Evolutionary conservation across 225 moss, liverwort and hornwort genomes (phyloP).

Genomic region (Pseudoscleropodium purum): DNA sequence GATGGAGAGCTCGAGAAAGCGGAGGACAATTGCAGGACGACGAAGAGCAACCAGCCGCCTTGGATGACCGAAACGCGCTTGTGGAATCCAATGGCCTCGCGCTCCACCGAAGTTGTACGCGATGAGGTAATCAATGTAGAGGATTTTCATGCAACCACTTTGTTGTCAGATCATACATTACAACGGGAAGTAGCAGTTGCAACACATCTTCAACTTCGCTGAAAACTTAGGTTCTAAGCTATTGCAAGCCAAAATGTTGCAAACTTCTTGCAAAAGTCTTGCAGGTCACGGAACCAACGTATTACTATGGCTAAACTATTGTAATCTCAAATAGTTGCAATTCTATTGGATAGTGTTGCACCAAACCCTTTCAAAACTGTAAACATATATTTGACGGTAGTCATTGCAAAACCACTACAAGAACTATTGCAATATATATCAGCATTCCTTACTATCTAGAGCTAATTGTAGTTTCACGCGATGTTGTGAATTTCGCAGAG

Average conservation of each 20-base stretch:
- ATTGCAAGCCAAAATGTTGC: neutral
- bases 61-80: slow-evolving; percentile 73
- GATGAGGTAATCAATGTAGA: neutral
- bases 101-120: neutral
- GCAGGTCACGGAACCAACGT: neutral
- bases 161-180: neutral
- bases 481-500: neutral
- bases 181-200: too few relatives aligned
- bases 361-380: neutral
- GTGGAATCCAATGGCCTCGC: slow-evolving; percentile 43
- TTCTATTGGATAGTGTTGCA: neutral
- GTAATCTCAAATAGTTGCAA: neutral
- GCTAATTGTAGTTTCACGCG: neutral
- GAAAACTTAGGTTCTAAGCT: neutral
- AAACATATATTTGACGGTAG: neutral
- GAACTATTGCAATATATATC: neutral
- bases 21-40: neutral
- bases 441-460: neutral
- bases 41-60: slow-evolving; percentile 24
- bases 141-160: neutral
- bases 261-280: too few relatives aligned
- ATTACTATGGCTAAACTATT: too few relatives aligned
- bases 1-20: slow-evolving; percentile 6
- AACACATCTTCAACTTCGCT: neutral
- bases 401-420: too few relatives aligned